A percentile compares a stretch with the other conserved stretches of the same genome.
Conservation (phyloP, 106 monocot species). For the Narthecium ossifragum region DNA sequence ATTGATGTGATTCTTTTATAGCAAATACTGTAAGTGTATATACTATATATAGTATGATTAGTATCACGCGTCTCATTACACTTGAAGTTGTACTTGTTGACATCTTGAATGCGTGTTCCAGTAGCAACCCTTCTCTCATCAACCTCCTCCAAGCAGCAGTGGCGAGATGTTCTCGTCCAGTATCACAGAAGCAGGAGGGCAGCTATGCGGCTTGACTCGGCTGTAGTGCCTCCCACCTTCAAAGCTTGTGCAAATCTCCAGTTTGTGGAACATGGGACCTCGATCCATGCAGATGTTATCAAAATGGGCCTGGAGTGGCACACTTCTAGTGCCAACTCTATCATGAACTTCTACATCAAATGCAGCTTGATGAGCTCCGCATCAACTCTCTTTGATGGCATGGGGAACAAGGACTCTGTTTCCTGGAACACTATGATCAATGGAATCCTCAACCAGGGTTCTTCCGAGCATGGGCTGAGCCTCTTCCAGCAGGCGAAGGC, state of each 20-base stretch:
- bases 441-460: constrained; percentile 38
- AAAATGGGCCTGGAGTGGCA: constrained; percentile 39
- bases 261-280: constrained; percentile 23
- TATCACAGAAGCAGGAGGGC: constrained; percentile 21
- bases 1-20: no score
- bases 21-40: no score
- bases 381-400: constrained; percentile 24
- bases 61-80: no score
- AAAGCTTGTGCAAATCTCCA: constrained; percentile 37
- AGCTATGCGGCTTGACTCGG: constrained; percentile 1
- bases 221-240: constrained; percentile 38
- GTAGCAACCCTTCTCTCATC: neutral
- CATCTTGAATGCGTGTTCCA: constrained; percentile 1
- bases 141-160: constrained; percentile 1
- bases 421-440: constrained; percentile 75
- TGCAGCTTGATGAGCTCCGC: constrained; percentile 38
- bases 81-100: no score
- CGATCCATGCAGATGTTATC: constrained; percentile 47
- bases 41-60: no score
- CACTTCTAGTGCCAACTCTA: constrained; percentile 47
- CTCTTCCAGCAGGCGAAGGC: constrained; percentile 33
- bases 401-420: constrained; percentile 52
- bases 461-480: constrained; percentile 24
- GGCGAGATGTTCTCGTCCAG: constrained; percentile 10
- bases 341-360: constrained; percentile 70